phyloP scores from a whole-genome alignment of 495 filamentous ascomycete genomes.

The Aspergillus mulundensis region DNA sequence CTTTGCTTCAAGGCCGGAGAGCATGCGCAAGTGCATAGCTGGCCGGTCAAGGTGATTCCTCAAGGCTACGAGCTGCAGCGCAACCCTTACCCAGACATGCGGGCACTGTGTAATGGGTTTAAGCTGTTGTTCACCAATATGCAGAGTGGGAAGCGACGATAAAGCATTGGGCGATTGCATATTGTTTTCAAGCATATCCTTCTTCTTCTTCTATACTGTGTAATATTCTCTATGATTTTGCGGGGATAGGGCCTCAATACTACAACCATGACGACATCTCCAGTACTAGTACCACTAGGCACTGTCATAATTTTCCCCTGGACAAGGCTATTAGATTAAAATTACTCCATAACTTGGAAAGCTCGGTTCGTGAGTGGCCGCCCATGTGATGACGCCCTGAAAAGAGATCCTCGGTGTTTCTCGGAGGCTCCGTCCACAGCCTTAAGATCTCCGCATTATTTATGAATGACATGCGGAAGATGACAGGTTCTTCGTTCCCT shows the following conservation, averaged over 20 bases:
- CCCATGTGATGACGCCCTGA: constrained; percentile 9
- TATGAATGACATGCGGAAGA: background rate
- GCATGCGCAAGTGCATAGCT: constrained; percentile 64
- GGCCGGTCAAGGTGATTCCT: constrained; percentile 88
- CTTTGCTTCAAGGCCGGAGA: constrained; percentile 92
- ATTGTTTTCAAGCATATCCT: constrained; percentile 9
- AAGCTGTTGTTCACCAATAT: constrained; percentile 60
- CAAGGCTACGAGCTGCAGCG: constrained; percentile 83
- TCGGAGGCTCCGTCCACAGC: constrained; percentile 10
- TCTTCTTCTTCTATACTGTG: constrained; percentile 25
- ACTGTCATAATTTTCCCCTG: too few species aligned
- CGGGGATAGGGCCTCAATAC: background rate
- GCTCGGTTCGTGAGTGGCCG: constrained; percentile 2
- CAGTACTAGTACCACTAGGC: too few species aligned
- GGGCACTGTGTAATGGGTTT: constrained; percentile 86
- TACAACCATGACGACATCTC: constrained; percentile 1
- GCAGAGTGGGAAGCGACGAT: constrained; percentile 40
- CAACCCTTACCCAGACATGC: constrained; percentile 87
- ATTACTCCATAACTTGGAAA: background rate
- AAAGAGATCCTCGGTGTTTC: constrained; percentile 10
- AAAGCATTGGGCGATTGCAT: constrained; percentile 3
- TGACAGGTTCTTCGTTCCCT: constrained; percentile 6
- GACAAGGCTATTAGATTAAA: background rate
- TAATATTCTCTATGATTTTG: constrained; percentile 15
- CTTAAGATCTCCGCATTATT: constrained; percentile 6